Base-by-base conservation (phyloP, 1,284 basidiomycete species). In the Ustilago shanxiensis region DNA sequence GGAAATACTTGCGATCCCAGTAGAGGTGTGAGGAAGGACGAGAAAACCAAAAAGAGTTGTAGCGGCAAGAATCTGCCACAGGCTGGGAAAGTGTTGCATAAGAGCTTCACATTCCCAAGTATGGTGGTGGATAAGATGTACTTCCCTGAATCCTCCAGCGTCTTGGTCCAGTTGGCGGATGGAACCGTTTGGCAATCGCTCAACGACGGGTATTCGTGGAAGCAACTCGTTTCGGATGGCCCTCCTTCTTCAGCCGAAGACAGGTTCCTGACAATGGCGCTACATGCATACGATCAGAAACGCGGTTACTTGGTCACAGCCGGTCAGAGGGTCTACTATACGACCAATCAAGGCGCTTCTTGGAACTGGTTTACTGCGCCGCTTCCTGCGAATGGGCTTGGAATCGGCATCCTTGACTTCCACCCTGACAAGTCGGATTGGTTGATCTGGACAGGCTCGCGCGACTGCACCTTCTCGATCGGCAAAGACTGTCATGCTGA, bases 141-240 rank as follows among this genome's bases (percentile, higher is more conserved):
- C 87, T 95, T 96, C 86, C 75, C 84, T 14, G 70, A 80, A 45
- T 88, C 84, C 6, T 85, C 93, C 89, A 95, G 94, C 1, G 90
- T 98, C 59, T 90, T 99, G 24, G 91, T 94, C 33, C 92, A 94
- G 29, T 89, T 97, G 3, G 85, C 86, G 1, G 93, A 98, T 81
- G 88, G 91, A 68, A 89, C 90, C 0, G 89, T 98, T 61, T 98
- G 93, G 93, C 94, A 97, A 88, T 97, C 95, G 0, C 90, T 90
- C 82, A 98, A 95, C 85, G 95, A 99, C 86, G 96, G 96, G 0
- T 95, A 93, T 86, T 92, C 91, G 0, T 99, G 95, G 95, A 89
- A 89, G 58, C 91, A 91, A 76, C 77, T 83, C 39, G 66, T 80
- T 33, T 57, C 79, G 53, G 88, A 92, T 14, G 87, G 87, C 78